phyloP scores from a whole-genome alignment of 1,284 basidiomycete species.

The Leucocoprinus gongylophorus region DNA sequence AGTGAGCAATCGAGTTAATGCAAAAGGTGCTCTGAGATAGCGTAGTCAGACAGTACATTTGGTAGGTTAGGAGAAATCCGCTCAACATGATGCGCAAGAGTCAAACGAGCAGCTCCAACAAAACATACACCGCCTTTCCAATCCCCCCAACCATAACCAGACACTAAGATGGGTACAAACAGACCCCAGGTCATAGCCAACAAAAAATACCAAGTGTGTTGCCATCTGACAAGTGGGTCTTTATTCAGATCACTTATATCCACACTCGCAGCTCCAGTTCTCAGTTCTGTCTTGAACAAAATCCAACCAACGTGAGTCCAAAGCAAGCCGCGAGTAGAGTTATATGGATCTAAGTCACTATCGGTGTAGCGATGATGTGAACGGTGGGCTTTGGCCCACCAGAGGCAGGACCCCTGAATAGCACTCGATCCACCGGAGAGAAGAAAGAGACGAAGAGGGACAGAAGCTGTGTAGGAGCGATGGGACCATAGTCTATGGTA shows the following conservation, averaged over 20 bases:
- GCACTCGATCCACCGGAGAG: slow-evolving; percentile 78
- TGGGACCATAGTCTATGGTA: slow-evolving; percentile 93
- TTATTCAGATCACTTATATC: slow-evolving; percentile 77
- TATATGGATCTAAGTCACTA: slow-evolving; percentile 88
- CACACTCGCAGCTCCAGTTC: slow-evolving; percentile 54
- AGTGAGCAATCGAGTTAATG: slow-evolving; percentile 89
- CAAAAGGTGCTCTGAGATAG: slow-evolving; percentile 72
- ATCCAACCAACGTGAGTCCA: slow-evolving; percentile 92
- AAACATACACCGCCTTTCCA: slow-evolving; percentile 81
- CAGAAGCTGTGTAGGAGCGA: slow-evolving; percentile 77
- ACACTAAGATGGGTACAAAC: slow-evolving; percentile 65
- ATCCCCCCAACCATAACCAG: slow-evolving; percentile 76
- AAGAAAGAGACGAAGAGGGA: slow-evolving; percentile 69
- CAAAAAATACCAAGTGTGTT: slow-evolving; percentile 73
- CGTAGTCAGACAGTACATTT: neutral
- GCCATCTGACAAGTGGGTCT: slow-evolving; percentile 75
- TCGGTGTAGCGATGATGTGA: slow-evolving; percentile 86
- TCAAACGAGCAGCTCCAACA: slow-evolving; percentile 60
- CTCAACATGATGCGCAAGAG: slow-evolving; percentile 74
- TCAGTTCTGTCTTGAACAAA: slow-evolving; percentile 73
- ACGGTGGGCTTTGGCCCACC: slow-evolving; percentile 90
- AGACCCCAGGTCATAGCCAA: slow-evolving; percentile 65
- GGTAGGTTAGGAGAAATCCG: slow-evolving; percentile 17
- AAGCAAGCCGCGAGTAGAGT: slow-evolving; percentile 73
- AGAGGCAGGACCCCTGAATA: slow-evolving; percentile 84